Base-by-base conservation (phyloP, 176 grass and related monocot species). In the Oryza officinalis region DNA sequence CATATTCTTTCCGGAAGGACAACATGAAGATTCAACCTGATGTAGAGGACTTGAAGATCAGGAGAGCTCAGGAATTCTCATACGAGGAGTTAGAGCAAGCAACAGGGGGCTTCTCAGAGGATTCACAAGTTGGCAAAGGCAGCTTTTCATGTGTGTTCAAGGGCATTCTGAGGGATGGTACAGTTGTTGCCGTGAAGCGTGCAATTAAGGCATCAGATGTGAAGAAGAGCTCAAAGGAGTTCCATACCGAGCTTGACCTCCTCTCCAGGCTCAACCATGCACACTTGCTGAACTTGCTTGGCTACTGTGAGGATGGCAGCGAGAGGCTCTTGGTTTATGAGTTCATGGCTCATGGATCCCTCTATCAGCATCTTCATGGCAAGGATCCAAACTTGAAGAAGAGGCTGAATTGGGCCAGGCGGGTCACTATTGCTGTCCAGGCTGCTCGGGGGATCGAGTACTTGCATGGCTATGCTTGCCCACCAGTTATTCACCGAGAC, bases 271-370 rank as follows among this genome's bases (percentile, higher is more conserved):
- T 98, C 71, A 98, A 98, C 70, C 96, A 98, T 83, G 96, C 96
- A 0, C 96, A 98, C 87, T 84, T 98, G 88, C 93, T 98, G 27
- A 95, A 95, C 69, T 57, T 98, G 72, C 93, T 98, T 60, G 96
- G 93, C 18, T 98, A 98, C 59, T 98, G 96, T 5, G 96, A 98
- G 90, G 96, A 98, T 75, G 91, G 92, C 17, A 88, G 91, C 17
- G 93, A 95, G 76, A 98, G 96, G 63, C 93, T 98, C 47, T 59
- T 98, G 40, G 96, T 98, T 49, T 98, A 98, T 20, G 96, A 98
- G 89, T 98, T 95, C 72, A 98, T 98, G 96, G 93, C 96, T 86
- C 93, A 98, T 80, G 96, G 96, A 60, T 98, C 96, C 78, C 84
- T 98, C 49, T 90, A 95, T 63, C 89, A 93, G 66, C 93, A 98